These are phyloP conservation scores for Berkeleyomyces rouxiae DNA, from an alignment of 2,329 filamentous ascomycete species.

Conservation along the genomic window DNA sequence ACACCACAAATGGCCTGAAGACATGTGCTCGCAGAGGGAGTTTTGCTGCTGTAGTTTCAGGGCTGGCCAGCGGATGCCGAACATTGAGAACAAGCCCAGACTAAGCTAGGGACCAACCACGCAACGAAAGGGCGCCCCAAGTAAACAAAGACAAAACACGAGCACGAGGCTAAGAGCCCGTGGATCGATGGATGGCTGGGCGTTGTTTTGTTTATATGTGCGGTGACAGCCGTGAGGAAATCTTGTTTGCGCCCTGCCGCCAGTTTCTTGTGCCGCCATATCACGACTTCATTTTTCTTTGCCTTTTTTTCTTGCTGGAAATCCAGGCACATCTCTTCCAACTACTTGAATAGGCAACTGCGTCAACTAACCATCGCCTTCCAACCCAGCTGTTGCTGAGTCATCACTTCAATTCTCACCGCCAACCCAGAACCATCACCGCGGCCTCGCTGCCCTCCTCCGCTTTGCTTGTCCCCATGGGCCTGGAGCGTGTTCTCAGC, in stretches of 20 bases:
- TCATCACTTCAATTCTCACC: neutral
- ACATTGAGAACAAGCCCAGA: neutral
- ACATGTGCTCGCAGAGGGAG: neutral
- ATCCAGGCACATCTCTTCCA: neutral
- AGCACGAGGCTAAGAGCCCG: neutral
- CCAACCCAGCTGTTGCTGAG: neutral
- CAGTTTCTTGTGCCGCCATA: too few relatives aligned
- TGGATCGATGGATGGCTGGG: neutral
- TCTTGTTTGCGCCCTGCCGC: neutral
- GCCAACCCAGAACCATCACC: neutral
- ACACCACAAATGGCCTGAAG: neutral
- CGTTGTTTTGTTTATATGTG: neutral
- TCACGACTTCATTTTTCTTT: neutral
- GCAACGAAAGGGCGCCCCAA: neutral
- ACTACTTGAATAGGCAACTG: neutral
- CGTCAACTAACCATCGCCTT: neutral
- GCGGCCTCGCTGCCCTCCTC: neutral
- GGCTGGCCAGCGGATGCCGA: neutral
- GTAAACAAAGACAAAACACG: conserved; percentile 6
- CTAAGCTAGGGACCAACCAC: neutral
- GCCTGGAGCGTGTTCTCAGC: conserved; percentile 10
- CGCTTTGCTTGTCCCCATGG: neutral
- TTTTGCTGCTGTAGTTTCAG: neutral
- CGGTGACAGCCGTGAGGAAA: neutral
- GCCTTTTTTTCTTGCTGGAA: neutral